Evolutionary conservation across 257 asterid genomes (phyloP), one percentile per base, ranked within the genome.

Genomic region (Salvia miltiorrhiza): DNA sequence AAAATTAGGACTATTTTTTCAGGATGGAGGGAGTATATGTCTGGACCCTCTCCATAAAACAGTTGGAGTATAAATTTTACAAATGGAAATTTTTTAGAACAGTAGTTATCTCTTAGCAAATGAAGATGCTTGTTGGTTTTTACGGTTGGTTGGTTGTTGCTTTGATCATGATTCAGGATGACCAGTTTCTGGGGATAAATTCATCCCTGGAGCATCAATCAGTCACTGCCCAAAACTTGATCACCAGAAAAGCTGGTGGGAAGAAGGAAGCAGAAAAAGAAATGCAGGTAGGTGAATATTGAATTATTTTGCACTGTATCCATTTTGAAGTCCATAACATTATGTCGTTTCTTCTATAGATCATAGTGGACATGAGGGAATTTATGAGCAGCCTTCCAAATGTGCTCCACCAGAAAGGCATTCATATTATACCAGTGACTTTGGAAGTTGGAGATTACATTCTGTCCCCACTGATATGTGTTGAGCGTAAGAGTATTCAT

Each of bases 321-420:
- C 28, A 21, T 48, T 11, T n/a, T 12, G 70, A 50, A 4, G 57
- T 5, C 20, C 63, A 12, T 72, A 57, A 69, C 53, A 32, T 28
- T 67, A 45, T 40, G 5, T 32, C 24, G 23, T 57, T 73, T 68
- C 58, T 48, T 71, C 70, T 71, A n/a, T n/a, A 93, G 99, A 87
- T 93, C 76, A 90, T 93, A 54, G 99, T 93, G 84, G 99, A 93
- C 84, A 93, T 93, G 99, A 88, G 99, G 76, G 99, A 93, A 81
- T 93, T 93, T 82, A 93, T 90, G 99, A 93, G 99, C 88, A 93
- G 96, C 80, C 96, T 93, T 41, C 99, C 99, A 11, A 93, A 90
- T 68, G 97, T 90, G 68, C 90, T 90, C 66, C 95, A 93, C 86
- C 99, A 87, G 76, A 90, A 86, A 84, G 99, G 99, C 75, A 82